A percentile compares a stretch with the other conserved stretches of the same genome.
phyloP scores from a whole-genome alignment of 1,284 basidiomycete species.

The Rhodotorula sp. region DNA sequence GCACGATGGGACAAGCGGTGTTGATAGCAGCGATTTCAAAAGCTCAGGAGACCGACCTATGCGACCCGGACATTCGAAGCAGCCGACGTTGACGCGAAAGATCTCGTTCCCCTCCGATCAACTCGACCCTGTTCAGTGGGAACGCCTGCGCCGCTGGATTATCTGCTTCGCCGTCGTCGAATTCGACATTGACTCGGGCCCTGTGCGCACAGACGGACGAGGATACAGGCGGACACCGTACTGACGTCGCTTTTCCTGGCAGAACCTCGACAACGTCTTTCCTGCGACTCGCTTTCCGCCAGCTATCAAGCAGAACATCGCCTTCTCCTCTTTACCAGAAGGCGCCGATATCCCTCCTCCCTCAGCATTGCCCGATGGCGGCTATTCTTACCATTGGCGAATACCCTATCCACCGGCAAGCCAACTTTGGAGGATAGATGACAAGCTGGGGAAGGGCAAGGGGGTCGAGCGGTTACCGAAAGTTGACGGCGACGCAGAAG shows the following conservation, averaged over 20 bases:
- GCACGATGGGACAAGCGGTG: too few relatives aligned
- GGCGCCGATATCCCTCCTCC: slow-evolving; percentile 59
- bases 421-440: not conserved
- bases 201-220: slow-evolving; percentile 27
- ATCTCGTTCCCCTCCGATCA: slow-evolving; percentile 26
- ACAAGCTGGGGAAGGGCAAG: slow-evolving; percentile 48
- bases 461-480: slow-evolving; percentile 31
- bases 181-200: slow-evolving; percentile 68
- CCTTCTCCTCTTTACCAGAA: slow-evolving; percentile 86
- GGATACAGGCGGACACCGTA: too few relatives aligned
- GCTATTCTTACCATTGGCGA: slow-evolving; percentile 31
- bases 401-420: slow-evolving; percentile 40
- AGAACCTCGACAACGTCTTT: slow-evolving; percentile 16
- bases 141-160: slow-evolving; percentile 69
- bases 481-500: slow-evolving; percentile 43
- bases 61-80: not conserved
- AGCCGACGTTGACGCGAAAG: slow-evolving; percentile 14
- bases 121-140: slow-evolving; percentile 56
- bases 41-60: too few relatives aligned
- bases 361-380: slow-evolving; percentile 66
- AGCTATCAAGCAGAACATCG: slow-evolving; percentile 55
- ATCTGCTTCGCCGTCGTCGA: slow-evolving; percentile 76
- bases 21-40: too few relatives aligned
- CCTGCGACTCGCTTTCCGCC: slow-evolving; percentile 12
- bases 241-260: too few relatives aligned